Percentiles rank a stretch among this genome's conserved stretches.
phyloP scores from a whole-genome alignment of 2,329 filamentous ascomycete species.

The Xylariaceae sp. region DNA sequence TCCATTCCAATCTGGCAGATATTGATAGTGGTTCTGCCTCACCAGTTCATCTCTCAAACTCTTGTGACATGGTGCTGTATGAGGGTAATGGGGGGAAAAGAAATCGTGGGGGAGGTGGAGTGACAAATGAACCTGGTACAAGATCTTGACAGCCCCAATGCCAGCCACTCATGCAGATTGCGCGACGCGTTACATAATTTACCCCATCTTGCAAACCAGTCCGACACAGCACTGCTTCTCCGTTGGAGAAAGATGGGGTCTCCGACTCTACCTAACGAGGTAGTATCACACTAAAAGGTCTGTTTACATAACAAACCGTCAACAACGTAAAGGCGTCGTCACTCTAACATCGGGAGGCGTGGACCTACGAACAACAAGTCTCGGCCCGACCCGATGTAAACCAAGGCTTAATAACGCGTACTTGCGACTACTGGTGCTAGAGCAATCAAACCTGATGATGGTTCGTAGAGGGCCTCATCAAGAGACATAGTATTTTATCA shows the following conservation, averaged over 20 bases:
- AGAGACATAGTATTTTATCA: too few relatives aligned
- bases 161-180: conserved; percentile 31
- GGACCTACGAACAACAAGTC: not conserved
- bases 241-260: too few relatives aligned
- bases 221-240: too few relatives aligned
- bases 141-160: too few relatives aligned
- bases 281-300: not conserved
- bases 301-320: conserved; percentile 3
- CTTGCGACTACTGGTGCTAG: too few relatives aligned
- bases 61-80: too few relatives aligned
- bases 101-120: conserved; percentile 26
- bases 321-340: conserved; percentile 13
- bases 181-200: conserved; percentile 32
- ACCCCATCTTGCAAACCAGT: too few relatives aligned
- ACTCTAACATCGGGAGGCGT: conserved; percentile 10
- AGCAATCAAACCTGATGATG: too few relatives aligned
- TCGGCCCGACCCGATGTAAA: conserved; percentile 15
- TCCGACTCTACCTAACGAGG: too few relatives aligned
- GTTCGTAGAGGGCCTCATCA: too few relatives aligned
- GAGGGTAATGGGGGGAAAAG: too few relatives aligned
- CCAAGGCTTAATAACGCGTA: conserved; percentile 1
- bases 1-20: conserved; percentile 23
- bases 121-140: conserved; percentile 47
- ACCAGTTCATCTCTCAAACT: not conserved
- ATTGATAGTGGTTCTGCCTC: conserved; percentile 10